Evolutionary conservation across 768 basidiomycete species (phyloP).

Genomic region (Trametes villosa): DNA sequence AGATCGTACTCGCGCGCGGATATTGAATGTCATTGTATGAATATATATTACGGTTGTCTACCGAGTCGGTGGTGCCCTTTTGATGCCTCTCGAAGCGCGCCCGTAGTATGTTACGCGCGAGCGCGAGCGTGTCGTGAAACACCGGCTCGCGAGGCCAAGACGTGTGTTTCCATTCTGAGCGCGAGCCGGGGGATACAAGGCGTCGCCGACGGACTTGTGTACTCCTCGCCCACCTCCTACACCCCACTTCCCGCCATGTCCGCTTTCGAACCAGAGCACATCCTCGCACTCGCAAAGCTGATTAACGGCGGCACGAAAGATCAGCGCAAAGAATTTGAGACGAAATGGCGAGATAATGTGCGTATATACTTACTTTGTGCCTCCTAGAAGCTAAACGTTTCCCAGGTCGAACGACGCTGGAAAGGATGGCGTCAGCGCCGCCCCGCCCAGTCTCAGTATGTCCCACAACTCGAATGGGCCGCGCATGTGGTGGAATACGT

Average conservation of each 20-base stretch:
- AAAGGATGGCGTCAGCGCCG: neutral
- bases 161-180: neutral
- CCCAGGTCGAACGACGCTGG: constrained; percentile 6
- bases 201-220: neutral
- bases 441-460: neutral
- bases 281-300: constrained; percentile 1
- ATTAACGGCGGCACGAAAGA: neutral
- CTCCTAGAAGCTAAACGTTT: too few species aligned
- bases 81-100: too few species aligned
- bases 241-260: constrained; percentile 13
- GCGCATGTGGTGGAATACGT: constrained; percentile 31
- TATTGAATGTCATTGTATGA: too few species aligned
- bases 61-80: too few species aligned
- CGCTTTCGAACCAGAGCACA: constrained; percentile 13
- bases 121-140: too few species aligned
- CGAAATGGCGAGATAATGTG: neutral
- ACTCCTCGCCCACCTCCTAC: neutral
- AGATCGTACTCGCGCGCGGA: neutral
- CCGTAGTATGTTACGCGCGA: too few species aligned
- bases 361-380: too few species aligned
- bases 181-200: neutral
- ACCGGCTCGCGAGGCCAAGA: too few species aligned
- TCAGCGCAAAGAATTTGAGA: neutral
- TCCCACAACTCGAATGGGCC: constrained; percentile 29
- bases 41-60: too few species aligned